Base-by-base conservation (phyloP, 2,329 filamentous ascomycete genomes). In the Xylaria digitata region DNA sequence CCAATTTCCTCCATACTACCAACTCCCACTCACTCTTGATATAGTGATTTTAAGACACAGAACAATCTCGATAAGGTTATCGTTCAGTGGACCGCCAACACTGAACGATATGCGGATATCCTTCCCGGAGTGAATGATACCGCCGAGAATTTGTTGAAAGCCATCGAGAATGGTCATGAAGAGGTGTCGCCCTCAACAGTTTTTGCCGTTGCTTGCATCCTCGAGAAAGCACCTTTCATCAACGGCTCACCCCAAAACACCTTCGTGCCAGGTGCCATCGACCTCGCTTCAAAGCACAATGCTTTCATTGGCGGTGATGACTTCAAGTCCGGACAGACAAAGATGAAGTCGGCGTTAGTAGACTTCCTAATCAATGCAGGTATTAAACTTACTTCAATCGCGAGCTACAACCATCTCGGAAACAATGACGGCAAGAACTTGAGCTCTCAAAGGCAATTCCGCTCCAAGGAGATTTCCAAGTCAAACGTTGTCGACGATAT, bases 341-440 rank as follows among this genome's bases (percentile, higher is more conserved):
- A 99, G 90, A 99, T 99, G 96, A 99, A 99, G 85, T 98, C 96
- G 67, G 96, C 96, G 21, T 89, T 99, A 34, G 96, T 98, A 52
- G 96, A 99, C 83, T 99, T 99, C 84, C 83, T 99, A 79, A 97
- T 99, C 89, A 97, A 90, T 80, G 96, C 96, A 54, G 96, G 96
- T 79, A 98, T 99, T 87, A 97, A 97, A 85, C 89, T 99, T 78
- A 98, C 95, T 67, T 97, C 94, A 46, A 98, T 99, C 83, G 93
- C 96, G 72, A 96, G 92, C 83, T 99, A 99, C 89, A 99, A 99
- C 85, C 96, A 99, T 81, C 90, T 99, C 63, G 96, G 96, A 77
- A 99, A 99, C 89, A 99, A 99, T 79, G 95, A 99, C 79, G 96
- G 96, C 84, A 97, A 94, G 90, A 99, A 99, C 85, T 83, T 99